phyloP scores from a whole-genome alignment of 352 stramenopile species.

The Phytophthora fragariaefolia region DNA sequence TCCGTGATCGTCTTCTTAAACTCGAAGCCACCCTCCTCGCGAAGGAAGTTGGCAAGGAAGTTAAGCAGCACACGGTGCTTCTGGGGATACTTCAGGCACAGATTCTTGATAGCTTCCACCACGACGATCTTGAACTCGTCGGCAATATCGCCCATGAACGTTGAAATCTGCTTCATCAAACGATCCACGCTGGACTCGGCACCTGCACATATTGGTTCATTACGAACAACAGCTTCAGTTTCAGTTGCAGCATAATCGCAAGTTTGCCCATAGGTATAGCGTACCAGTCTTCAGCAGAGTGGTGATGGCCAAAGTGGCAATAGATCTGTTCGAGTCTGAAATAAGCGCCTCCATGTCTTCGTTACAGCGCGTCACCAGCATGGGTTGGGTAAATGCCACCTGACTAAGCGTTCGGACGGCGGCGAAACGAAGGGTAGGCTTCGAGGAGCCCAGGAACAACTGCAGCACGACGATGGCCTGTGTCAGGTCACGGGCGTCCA shows the following conservation, averaged over 20 bases:
- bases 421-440: conserved; percentile 96
- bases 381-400: conserved; percentile 91
- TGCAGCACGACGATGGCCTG: conserved; percentile 98
- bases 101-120: conserved; percentile 96
- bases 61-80: conserved; percentile 98
- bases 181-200: conserved; percentile 96
- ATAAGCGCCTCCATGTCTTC: conserved; percentile 99
- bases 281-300: conserved; percentile 98
- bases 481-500: conserved; percentile 96
- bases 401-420: conserved; percentile 97
- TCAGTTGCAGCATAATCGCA: background rate
- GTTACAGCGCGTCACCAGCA: conserved; percentile 98
- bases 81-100: conserved; percentile 98
- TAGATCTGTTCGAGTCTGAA: conserved; percentile 96
- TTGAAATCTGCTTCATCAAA: conserved; percentile 98
- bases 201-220: conserved; percentile 41
- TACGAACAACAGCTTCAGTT: conserved; percentile 10
- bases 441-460: conserved; percentile 94
- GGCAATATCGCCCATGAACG: conserved; percentile 99
- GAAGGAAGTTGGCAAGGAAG: conserved; percentile 98
- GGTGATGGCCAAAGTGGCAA: conserved; percentile 99
- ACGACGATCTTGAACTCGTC: conserved; percentile 99
- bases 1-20: conserved; percentile 99
- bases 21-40: conserved; percentile 96
- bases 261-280: background rate